These are phyloP conservation scores for Xylaria telfairii DNA, from an alignment of 495 filamentous ascomycete species.

Conservation along the genomic window DNA sequence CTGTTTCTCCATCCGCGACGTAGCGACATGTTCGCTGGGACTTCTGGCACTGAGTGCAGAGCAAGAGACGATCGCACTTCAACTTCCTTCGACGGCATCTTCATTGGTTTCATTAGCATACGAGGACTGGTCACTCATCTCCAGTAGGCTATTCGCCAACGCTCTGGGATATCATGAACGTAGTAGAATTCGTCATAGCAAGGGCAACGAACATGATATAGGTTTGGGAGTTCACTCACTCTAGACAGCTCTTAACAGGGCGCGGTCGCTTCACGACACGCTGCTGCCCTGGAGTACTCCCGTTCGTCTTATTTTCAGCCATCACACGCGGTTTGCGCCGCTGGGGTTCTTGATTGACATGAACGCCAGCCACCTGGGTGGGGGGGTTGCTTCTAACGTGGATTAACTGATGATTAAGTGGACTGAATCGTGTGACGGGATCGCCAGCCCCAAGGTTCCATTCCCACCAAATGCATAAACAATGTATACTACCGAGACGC, in stretches of 20 bases:
- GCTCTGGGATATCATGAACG: neutral
- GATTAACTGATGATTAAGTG: neutral
- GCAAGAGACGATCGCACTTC: conserved; percentile 62
- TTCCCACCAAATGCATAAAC: neutral
- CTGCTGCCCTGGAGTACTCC: conserved; percentile 9
- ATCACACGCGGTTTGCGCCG: conserved; percentile 10
- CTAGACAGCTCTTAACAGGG: conserved; percentile 51
- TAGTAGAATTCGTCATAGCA: neutral
- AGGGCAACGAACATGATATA: neutral
- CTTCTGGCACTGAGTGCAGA: conserved; percentile 65
- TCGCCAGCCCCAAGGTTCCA: neutral
- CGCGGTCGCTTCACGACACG: conserved; percentile 49
- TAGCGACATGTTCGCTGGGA: conserved; percentile 46
- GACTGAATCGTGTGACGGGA: neutral
- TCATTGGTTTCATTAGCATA: conserved; percentile 3
- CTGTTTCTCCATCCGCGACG: conserved; percentile 40
- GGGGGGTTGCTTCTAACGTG: neutral
- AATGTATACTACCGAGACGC: neutral
- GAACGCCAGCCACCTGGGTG: neutral
- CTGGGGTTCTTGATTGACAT: neutral
- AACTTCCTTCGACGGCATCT: conserved; percentile 63
- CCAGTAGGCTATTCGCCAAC: neutral
- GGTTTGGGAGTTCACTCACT: conserved; percentile 26
- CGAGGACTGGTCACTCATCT: neutral
- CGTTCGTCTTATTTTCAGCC: conserved; percentile 11